Conservation (phyloP, 2,329 filamentous ascomycete genomes). For the Xylaria arbuscula region DNA sequence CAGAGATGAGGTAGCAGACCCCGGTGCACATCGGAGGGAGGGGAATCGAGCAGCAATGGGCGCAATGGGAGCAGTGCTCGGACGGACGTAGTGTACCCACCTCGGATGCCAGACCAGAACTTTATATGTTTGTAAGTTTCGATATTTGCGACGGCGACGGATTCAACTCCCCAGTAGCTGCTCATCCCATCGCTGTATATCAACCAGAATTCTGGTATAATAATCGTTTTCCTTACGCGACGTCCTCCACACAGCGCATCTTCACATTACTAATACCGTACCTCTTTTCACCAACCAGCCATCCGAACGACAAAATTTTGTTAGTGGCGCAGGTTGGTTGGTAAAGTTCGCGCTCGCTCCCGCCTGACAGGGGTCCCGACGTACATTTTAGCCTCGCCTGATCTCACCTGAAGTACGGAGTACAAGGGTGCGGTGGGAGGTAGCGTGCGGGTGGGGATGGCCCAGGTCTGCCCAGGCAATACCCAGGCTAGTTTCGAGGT, state of each 20-base stretch:
- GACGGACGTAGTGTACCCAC: slow-evolving; percentile 8
- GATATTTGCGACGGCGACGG: slow-evolving; percentile 34
- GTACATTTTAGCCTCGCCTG: slow-evolving; percentile 45
- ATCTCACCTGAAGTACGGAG: slow-evolving; percentile 49
- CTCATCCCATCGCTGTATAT: slow-evolving; percentile 28
- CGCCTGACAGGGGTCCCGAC: slow-evolving; percentile 27
- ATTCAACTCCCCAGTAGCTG: slow-evolving; percentile 33
- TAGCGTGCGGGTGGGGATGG: slow-evolving; percentile 26
- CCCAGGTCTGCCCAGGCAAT: not conserved
- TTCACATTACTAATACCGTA: not conserved
- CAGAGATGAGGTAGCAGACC: slow-evolving; percentile 10
- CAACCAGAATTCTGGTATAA: not conserved
- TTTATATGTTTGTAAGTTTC: slow-evolving; percentile 19
- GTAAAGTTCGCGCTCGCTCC: slow-evolving; percentile 22
- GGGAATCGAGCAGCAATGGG: slow-evolving; percentile 11
- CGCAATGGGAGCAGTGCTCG: slow-evolving; percentile 2
- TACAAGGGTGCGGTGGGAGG: slow-evolving; percentile 37
- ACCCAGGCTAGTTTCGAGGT: slow-evolving; percentile 29
- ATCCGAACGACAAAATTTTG: not conserved
- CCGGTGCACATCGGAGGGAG: slow-evolving; percentile 6
- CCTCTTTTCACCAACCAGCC: slow-evolving; percentile 17
- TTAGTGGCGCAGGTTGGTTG: not conserved
- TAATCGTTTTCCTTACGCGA: not conserved
- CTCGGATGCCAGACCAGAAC: not conserved
- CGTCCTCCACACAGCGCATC: not conserved